phyloP scores from a whole-genome alignment of 1,139 yeast species.

The Zhuliangozyma parablackwelliae region DNA sequence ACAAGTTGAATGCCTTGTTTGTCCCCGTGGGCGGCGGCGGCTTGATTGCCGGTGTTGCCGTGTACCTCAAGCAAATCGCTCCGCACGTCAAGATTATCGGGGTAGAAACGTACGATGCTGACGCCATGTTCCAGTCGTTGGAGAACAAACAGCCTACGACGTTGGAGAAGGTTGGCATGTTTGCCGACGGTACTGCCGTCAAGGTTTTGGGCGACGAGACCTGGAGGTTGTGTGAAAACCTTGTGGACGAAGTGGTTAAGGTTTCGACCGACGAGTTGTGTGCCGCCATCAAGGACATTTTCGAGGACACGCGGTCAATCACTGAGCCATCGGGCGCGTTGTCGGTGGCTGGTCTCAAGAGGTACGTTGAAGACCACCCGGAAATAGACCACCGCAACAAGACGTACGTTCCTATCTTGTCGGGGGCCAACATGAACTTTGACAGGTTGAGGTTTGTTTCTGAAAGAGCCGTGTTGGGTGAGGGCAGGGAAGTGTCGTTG shows the following conservation, averaged over 20 bases:
- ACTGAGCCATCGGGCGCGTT: slow-evolving; percentile 98
- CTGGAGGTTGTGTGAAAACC: slow-evolving; percentile 71
- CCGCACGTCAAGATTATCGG: slow-evolving; percentile 95
- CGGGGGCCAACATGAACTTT: slow-evolving; percentile 98
- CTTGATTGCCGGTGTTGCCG: slow-evolving; percentile 82
- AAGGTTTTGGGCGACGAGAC: slow-evolving; percentile 86
- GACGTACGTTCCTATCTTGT: slow-evolving; percentile 78
- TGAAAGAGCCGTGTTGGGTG: slow-evolving; percentile 96
- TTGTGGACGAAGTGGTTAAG: slow-evolving; percentile 81
- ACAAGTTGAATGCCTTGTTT: slow-evolving; percentile 80
- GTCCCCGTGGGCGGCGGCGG: slow-evolving; percentile 99
- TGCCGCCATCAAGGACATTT: slow-evolving; percentile 95
- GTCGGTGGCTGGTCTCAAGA: slow-evolving; percentile 90
- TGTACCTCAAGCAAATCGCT: slow-evolving; percentile 90
- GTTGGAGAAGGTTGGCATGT: slow-evolving; percentile 79
- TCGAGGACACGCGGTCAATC: slow-evolving; percentile 90
- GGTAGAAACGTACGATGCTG: slow-evolving; percentile 94
- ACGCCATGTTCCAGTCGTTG: slow-evolving; percentile 79
- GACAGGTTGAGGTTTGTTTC: slow-evolving; percentile 95
- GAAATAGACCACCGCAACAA: slow-evolving; percentile 68
- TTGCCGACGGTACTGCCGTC: slow-evolving; percentile 99
- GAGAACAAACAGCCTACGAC: slow-evolving; percentile 49
- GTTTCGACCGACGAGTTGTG: slow-evolving; percentile 94
- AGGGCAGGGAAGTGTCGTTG: slow-evolving; percentile 92
- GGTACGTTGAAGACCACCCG: slow-evolving; percentile 63